Evolutionary conservation across 2,329 filamentous ascomycete species (phyloP).

Genomic region (Hypoxylon sp.): DNA sequence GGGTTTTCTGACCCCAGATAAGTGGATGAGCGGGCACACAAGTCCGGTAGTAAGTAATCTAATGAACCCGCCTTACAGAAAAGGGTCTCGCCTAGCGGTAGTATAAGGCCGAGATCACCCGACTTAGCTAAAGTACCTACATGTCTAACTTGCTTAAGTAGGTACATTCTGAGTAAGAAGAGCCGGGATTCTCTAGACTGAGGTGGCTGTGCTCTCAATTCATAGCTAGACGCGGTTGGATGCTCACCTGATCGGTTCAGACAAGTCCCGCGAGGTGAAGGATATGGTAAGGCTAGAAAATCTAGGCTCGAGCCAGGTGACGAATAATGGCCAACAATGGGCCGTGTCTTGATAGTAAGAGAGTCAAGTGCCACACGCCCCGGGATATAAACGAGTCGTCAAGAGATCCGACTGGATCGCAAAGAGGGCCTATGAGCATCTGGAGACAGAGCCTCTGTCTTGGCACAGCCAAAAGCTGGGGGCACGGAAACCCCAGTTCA

Average conservation of each 20-base stretch:
- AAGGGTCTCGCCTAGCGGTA: constrained; percentile 3
- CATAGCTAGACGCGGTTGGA: constrained; percentile 9
- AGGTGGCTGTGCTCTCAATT: constrained; percentile 19
- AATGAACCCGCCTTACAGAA: constrained; percentile 9
- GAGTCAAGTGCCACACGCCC: constrained; percentile 35
- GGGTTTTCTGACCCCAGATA: constrained; percentile 26
- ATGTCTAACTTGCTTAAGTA: constrained; percentile 9
- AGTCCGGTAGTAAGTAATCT: constrained; percentile 26
- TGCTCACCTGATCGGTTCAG: constrained; percentile 15
- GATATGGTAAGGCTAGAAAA: constrained; percentile 32
- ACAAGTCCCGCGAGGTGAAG: constrained; percentile 25
- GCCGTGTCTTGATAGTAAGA: constrained; percentile 16
- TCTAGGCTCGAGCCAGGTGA: constrained; percentile 31
- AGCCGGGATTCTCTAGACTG: neutral
- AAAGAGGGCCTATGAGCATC: constrained; percentile 35
- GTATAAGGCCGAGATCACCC: constrained; percentile 22
- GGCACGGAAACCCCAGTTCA: constrained; percentile 14
- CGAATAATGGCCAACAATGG: constrained; percentile 11
- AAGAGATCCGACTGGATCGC: constrained; percentile 49
- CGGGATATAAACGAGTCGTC: constrained; percentile 41
- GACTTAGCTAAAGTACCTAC: constrained; percentile 17
- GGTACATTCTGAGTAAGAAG: constrained; percentile 10
- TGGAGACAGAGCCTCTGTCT: constrained; percentile 41
- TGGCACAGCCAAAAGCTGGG: constrained; percentile 36
- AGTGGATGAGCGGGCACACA: constrained; percentile 25